Conservation (phyloP, 345 rosid genomes). For the Eucalyptus cloeziana region DNA sequence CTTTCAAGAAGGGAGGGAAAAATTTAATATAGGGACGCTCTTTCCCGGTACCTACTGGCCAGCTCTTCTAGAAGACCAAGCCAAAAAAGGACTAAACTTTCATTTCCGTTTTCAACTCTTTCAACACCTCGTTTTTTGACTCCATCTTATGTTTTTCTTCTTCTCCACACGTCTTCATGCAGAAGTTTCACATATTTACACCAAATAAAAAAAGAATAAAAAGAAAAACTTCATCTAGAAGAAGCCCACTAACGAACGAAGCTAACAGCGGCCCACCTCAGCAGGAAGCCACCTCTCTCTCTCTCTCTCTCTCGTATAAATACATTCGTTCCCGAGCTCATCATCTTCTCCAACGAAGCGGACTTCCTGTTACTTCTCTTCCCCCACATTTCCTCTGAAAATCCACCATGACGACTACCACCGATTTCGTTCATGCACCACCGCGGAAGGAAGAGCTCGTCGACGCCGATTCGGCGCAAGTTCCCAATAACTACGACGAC, state of each 20-base stretch:
- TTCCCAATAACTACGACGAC: not conserved
- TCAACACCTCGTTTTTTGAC: not conserved
- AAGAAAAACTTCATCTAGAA: not conserved
- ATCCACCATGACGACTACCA: not conserved
- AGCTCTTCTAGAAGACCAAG: not conserved
- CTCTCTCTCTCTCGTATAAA: not conserved
- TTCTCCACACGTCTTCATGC: too few relatives aligned
- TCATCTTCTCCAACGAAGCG: not conserved
- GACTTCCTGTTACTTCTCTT: not conserved
- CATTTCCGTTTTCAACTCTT: not conserved
- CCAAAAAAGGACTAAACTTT: not conserved
- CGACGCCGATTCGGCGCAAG: not conserved
- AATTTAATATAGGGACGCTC: too few relatives aligned
- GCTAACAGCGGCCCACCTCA: not conserved
- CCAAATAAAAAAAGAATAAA: too few relatives aligned
- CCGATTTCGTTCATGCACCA: not conserved
- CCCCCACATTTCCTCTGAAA: not conserved
- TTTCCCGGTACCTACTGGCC: not conserved
- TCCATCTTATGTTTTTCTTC: too few relatives aligned
- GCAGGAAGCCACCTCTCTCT: not conserved
- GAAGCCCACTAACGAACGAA: not conserved
- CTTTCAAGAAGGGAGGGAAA: too few relatives aligned
- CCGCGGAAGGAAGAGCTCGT: not conserved
- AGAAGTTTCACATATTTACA: too few relatives aligned
- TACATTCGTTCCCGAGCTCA: not conserved